Conservation (phyloP, 2,329 filamentous ascomycete species). For the Phyllosticta citriasiana region DNA sequence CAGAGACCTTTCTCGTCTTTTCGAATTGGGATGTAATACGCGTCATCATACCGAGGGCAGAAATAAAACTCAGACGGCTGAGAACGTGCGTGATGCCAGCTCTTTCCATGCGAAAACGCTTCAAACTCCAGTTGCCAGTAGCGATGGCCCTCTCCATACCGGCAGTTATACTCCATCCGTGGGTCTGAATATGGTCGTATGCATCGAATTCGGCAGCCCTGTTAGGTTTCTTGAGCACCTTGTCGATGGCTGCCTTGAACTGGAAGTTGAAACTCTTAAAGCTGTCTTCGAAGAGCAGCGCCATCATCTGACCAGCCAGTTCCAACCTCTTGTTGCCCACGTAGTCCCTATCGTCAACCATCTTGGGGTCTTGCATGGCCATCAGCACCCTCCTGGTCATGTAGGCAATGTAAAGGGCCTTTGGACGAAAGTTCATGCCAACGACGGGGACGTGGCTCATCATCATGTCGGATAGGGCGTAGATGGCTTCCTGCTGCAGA, state of each 20-base stretch:
- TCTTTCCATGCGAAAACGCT: slow-evolving; percentile 97
- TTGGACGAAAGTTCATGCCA: slow-evolving; percentile 90
- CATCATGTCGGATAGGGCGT: slow-evolving; percentile 84
- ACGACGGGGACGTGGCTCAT: slow-evolving; percentile 90
- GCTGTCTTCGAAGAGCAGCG: slow-evolving; percentile 89
- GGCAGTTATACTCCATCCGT: slow-evolving; percentile 77
- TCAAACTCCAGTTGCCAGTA: slow-evolving; percentile 95
- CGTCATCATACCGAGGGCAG: slow-evolving; percentile 98
- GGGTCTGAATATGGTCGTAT: slow-evolving; percentile 69
- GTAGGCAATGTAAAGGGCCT: slow-evolving; percentile 89
- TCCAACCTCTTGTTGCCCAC: slow-evolving; percentile 96
- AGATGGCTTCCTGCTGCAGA: slow-evolving; percentile 81
- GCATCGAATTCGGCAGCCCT: slow-evolving; percentile 83
- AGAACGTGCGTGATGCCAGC: slow-evolving; percentile 94
- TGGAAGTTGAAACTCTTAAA: slow-evolving; percentile 92
- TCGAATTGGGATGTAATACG: slow-evolving; percentile 97
- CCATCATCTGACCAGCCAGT: slow-evolving; percentile 85
- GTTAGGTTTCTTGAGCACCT: slow-evolving; percentile 88
- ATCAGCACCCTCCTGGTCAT: slow-evolving; percentile 96
- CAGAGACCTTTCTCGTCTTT: slow-evolving; percentile 93
- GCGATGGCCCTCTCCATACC: slow-evolving; percentile 95
- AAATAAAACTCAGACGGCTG: slow-evolving; percentile 91
- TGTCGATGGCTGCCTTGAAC: slow-evolving; percentile 89
- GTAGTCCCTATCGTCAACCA: slow-evolving; percentile 95
- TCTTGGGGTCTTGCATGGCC: slow-evolving; percentile 77